A percentile compares a stretch with the other conserved stretches of the same genome.
These are phyloP conservation scores for Discostella stelligeroides DNA, from an alignment of 108 stramenopile species.

Conservation along the genomic window DNA sequence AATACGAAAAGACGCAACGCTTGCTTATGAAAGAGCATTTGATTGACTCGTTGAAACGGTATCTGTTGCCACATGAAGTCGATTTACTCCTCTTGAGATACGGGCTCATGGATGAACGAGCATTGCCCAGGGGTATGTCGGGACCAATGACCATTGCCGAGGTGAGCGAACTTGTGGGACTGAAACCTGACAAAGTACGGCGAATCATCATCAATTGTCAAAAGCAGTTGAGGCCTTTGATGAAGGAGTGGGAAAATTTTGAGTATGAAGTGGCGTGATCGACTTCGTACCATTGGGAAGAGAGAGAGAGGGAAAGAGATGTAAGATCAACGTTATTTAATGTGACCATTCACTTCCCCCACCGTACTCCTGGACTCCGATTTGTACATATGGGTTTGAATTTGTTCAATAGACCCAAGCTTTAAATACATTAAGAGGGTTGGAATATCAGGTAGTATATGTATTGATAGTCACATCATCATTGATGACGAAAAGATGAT, in stretches of 20 bases:
- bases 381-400: too few relatives aligned
- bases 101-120: slow-evolving; percentile 65
- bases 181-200: slow-evolving; percentile 83
- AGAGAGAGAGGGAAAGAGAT: too few relatives aligned
- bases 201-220: slow-evolving; percentile 72
- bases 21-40: slow-evolving; percentile 70
- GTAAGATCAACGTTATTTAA: too few relatives aligned
- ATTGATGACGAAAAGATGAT: too few relatives aligned
- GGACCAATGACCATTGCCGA: slow-evolving; percentile 82
- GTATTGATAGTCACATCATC: too few relatives aligned
- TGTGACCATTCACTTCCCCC: too few relatives aligned
- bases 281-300: too few relatives aligned
- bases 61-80: slow-evolving; percentile 63
- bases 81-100: slow-evolving; percentile 70
- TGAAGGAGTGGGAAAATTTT: slow-evolving; percentile 74
- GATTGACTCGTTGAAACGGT: slow-evolving; percentile 57
- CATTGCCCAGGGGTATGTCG: slow-evolving; percentile 48
- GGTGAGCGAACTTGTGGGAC: slow-evolving; percentile 68
- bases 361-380: too few relatives aligned
- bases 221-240: slow-evolving; percentile 58
- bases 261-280: slow-evolving; percentile 56
- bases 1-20: slow-evolving; percentile 50
- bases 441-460: too few relatives aligned
- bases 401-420: too few relatives aligned
- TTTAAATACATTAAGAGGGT: too few relatives aligned